A percentile compares a stretch with the other conserved stretches of the same genome.
Evolutionary conservation across 495 filamentous ascomycete species (phyloP).

Genomic region (Penicillium psychrofluorescens): DNA sequence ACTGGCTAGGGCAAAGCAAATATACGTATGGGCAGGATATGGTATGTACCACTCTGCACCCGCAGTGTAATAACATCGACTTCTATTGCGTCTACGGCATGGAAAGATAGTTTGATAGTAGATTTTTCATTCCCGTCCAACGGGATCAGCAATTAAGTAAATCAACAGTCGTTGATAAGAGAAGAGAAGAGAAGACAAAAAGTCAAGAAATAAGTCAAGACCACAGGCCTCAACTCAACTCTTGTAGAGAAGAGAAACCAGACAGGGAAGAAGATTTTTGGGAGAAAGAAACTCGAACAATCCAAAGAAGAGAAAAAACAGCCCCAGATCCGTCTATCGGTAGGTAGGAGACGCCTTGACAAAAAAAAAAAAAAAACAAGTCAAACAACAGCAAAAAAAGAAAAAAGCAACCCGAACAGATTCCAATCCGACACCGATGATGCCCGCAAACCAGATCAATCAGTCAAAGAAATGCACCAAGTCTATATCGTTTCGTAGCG

Average conservation of each 20-base stretch:
- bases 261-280: constrained; percentile 2
- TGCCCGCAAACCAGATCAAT: constrained; percentile 15
- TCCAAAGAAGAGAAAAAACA: constrained; percentile 12
- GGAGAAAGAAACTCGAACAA: constrained; percentile 12
- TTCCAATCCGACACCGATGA: constrained; percentile 23
- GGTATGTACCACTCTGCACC: too few relatives aligned
- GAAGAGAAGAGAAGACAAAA: constrained; percentile 3
- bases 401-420: constrained; percentile 13
- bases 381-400: constrained; percentile 10
- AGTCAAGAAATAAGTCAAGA: neutral
- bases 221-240: neutral
- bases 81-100: too few relatives aligned
- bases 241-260: constrained; percentile 8
- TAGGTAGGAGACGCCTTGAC: constrained; percentile 22
- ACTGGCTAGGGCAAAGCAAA: too few relatives aligned
- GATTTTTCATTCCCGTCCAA: neutral
- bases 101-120: too few relatives aligned
- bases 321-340: constrained; percentile 29
- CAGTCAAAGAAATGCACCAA: constrained; percentile 32
- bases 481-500: constrained; percentile 41
- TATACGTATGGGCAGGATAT: too few relatives aligned
- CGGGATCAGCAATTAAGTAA: neutral
- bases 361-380: constrained; percentile 18
- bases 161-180: too few relatives aligned
- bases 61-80: too few relatives aligned